phyloP scores from a whole-genome alignment of 768 basidiomycete species.

The Tubosaeta sp. region DNA sequence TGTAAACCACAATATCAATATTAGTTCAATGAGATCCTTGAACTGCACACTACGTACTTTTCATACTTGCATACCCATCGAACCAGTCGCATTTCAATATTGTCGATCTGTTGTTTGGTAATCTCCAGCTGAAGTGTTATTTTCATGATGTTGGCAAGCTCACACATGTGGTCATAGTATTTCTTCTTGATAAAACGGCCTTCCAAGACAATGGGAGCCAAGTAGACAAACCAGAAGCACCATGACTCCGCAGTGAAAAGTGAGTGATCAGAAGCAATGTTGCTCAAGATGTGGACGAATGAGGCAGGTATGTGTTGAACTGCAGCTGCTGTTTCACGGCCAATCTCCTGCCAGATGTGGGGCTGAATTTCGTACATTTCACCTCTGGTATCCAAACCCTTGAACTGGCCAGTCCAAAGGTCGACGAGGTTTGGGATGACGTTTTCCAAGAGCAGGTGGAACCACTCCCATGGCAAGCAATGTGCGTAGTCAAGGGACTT shows the following conservation, averaged over 20 bases:
- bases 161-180: slow-evolving; percentile 10
- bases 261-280: slow-evolving; percentile 25
- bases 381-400: slow-evolving; percentile 31
- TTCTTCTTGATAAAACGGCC: slow-evolving; percentile 3
- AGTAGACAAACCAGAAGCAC: slow-evolving; percentile 18
- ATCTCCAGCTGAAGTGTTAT: neutral
- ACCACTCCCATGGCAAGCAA: slow-evolving; percentile 46
- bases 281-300: slow-evolving; percentile 27
- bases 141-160: slow-evolving; percentile 7
- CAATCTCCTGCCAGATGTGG: slow-evolving; percentile 41
- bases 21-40: no score
- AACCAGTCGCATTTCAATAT: neutral
- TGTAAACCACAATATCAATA: neutral
- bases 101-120: neutral
- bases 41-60: neutral
- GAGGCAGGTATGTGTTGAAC: slow-evolving; percentile 27
- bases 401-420: slow-evolving; percentile 40
- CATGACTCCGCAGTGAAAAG: slow-evolving; percentile 17
- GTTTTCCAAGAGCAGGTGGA: slow-evolving; percentile 48
- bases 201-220: slow-evolving; percentile 16
- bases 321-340: slow-evolving; percentile 25
- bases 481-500: slow-evolving; percentile 33
- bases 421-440: slow-evolving; percentile 37
- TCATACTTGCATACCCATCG: slow-evolving; percentile 9
- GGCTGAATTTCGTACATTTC: slow-evolving; percentile 26